Percentiles rank a stretch among this genome's conserved stretches.
Conservation (phyloP, 495 filamentous ascomycete genomes). For the Cetradonia linearis region DNA sequence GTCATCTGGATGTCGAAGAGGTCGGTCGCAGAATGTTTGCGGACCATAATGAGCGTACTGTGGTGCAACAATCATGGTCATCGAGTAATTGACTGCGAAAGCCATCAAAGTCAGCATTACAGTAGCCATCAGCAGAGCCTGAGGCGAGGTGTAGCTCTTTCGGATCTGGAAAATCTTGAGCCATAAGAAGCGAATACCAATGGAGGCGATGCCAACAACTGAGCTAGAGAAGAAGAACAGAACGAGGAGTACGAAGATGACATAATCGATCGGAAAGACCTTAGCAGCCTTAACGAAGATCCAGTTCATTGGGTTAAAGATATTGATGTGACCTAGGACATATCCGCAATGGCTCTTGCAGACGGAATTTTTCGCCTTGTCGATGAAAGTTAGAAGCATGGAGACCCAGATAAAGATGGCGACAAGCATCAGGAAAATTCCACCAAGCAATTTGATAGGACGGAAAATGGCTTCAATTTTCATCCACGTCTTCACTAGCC, state of each 20-base stretch:
- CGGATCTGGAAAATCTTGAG: slow-evolving; percentile 81
- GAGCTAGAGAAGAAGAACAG: slow-evolving; percentile 79
- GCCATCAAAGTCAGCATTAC: slow-evolving; percentile 82
- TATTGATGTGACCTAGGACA: slow-evolving; percentile 78
- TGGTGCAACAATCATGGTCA: slow-evolving; percentile 84
- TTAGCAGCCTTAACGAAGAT: slow-evolving; percentile 71
- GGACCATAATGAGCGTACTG: slow-evolving; percentile 92
- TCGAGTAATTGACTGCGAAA: slow-evolving; percentile 79
- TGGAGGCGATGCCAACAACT: slow-evolving; percentile 69
- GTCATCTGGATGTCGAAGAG: slow-evolving; percentile 42
- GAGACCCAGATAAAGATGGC: slow-evolving; percentile 69
- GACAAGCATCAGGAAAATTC: slow-evolving; percentile 62
- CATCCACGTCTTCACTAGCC: slow-evolving; percentile 59
- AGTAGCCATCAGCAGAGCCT: slow-evolving; percentile 84
- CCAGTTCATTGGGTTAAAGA: slow-evolving; percentile 94
- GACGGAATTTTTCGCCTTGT: slow-evolving; percentile 89
- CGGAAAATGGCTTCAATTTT: slow-evolving; percentile 69
- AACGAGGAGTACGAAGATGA: slow-evolving; percentile 71
- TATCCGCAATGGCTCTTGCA: slow-evolving; percentile 90
- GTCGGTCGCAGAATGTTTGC: slow-evolving; percentile 80
- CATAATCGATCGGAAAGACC: slow-evolving; percentile 86
- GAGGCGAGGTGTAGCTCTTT: slow-evolving; percentile 77
- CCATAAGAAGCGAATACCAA: slow-evolving; percentile 96
- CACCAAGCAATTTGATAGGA: slow-evolving; percentile 78
- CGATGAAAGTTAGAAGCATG: slow-evolving; percentile 91